phyloP scores from a whole-genome alignment of 495 filamentous ascomycete genomes.

The Hyaloscypha finlandica region DNA sequence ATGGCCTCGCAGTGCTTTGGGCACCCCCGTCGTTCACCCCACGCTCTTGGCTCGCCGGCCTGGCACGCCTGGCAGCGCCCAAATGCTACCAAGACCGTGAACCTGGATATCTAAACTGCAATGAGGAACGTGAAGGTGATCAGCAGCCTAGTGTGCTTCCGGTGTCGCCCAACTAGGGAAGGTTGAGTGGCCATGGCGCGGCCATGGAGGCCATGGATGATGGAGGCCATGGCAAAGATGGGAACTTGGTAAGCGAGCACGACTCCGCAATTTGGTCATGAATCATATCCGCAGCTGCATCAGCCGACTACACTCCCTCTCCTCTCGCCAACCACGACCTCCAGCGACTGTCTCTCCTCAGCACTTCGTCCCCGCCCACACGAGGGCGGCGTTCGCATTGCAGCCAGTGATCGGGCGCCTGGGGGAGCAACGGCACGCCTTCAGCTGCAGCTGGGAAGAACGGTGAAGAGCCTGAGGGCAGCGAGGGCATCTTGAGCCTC shows the following conservation, averaged over 20 bases:
- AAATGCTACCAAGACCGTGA: neutral
- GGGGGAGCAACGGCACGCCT: neutral
- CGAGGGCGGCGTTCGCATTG: slow-evolving; percentile 4
- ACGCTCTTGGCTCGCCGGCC: neutral
- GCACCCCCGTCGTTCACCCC: neutral
- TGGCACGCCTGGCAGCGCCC: neutral
- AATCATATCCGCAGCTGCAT: neutral
- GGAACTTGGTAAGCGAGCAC: neutral
- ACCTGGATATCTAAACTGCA: neutral
- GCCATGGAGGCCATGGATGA: too few relatives aligned
- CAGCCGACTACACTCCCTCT: neutral
- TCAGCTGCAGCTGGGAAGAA: neutral
- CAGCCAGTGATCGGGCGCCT: neutral
- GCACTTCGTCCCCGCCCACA: slow-evolving; percentile 9
- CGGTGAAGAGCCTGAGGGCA: neutral
- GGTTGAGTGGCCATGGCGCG: neutral
- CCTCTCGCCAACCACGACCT: neutral
- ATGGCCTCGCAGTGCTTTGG: neutral
- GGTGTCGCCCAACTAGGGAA: neutral
- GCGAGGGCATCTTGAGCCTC: slow-evolving; percentile 11
- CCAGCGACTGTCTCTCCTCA: slow-evolving; percentile 10
- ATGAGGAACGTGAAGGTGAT: neutral
- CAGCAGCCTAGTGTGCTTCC: neutral
- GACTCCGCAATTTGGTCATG: slow-evolving; percentile 2
- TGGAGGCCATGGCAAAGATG: too few relatives aligned